Evolutionary conservation across 139 green algal species (phyloP).

Genomic region (Coelastrella sp.): DNA sequence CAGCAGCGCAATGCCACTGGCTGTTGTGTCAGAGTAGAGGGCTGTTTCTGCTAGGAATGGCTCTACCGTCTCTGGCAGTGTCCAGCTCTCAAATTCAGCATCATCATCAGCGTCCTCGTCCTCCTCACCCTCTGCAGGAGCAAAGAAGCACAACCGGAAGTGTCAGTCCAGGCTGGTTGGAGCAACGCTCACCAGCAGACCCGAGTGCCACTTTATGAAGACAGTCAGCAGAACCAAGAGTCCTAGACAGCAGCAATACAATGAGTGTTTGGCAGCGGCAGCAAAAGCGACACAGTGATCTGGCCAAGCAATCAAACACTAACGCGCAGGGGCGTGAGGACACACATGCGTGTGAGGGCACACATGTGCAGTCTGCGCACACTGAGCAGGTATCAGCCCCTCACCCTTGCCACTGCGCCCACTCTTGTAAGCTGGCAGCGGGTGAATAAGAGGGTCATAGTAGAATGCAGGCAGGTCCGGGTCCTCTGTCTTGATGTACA

Average conservation of each 20-base stretch:
- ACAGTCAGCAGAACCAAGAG: no score
- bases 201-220: no score
- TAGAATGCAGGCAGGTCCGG: conserved; percentile 99
- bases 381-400: neutral
- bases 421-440: conserved; percentile 93
- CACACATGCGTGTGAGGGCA: no score
- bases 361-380: neutral
- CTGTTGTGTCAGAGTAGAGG: conserved; percentile 92
- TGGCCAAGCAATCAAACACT: no score
- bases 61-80: conserved; percentile 88
- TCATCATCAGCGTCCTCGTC: conserved; percentile 73
- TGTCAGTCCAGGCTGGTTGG: no score
- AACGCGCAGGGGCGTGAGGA: no score
- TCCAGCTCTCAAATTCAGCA: conserved; percentile 74
- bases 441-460: conserved; percentile 99
- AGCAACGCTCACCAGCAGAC: no score
- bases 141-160: neutral
- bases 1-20: conserved; percentile 92
- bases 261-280: no score
- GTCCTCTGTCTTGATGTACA: conserved; percentile 99
- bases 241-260: no score
- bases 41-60: conserved; percentile 78
- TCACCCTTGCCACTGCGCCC: conserved; percentile 41
- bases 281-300: no score
- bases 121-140: neutral